These are phyloP conservation scores for Neocallimastix lanati DNA, from an alignment of 192 early-diverging fungal genomes.

Conservation along the genomic window DNA sequence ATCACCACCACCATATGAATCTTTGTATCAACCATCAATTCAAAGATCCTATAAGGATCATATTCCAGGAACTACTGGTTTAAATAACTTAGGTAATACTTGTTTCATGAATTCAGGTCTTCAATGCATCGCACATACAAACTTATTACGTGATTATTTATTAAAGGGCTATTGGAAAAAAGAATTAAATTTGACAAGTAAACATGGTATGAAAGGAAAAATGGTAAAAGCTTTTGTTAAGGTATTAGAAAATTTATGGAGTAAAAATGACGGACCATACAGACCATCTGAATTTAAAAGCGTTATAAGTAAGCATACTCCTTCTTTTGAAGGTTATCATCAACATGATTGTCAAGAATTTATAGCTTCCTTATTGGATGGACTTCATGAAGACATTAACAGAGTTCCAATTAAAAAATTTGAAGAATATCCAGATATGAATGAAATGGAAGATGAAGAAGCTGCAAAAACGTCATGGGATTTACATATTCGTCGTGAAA, in stretches of 20 bases:
- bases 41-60: no score
- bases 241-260: slow-evolving; percentile 47
- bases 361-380: slow-evolving; percentile 61
- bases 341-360: slow-evolving; percentile 80
- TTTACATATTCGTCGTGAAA: slow-evolving; percentile 53
- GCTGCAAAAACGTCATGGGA: slow-evolving; percentile 50
- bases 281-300: slow-evolving; percentile 11
- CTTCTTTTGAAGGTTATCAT: slow-evolving; percentile 47
- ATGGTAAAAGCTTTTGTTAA: slow-evolving; percentile 48
- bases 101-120: slow-evolving; percentile 84
- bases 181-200: slow-evolving; percentile 52
- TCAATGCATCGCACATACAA: slow-evolving; percentile 52
- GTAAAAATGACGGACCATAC: neutral
- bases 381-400: slow-evolving; percentile 75
- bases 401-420: slow-evolving; percentile 61
- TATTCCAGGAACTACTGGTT: slow-evolving; percentile 16
- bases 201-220: slow-evolving; percentile 52
- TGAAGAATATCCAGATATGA: slow-evolving; percentile 52
- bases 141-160: slow-evolving; percentile 26
- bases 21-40: no score
- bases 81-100: slow-evolving; percentile 74
- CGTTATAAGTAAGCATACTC: slow-evolving; percentile 31
- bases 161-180: slow-evolving; percentile 27
- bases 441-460: slow-evolving; percentile 40
- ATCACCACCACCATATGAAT: no score